Evolutionary conservation across 176 grass and related monocot species (phyloP), one percentile per base, ranked within the genome.

Genomic region (Oryza rufipogon): DNA sequence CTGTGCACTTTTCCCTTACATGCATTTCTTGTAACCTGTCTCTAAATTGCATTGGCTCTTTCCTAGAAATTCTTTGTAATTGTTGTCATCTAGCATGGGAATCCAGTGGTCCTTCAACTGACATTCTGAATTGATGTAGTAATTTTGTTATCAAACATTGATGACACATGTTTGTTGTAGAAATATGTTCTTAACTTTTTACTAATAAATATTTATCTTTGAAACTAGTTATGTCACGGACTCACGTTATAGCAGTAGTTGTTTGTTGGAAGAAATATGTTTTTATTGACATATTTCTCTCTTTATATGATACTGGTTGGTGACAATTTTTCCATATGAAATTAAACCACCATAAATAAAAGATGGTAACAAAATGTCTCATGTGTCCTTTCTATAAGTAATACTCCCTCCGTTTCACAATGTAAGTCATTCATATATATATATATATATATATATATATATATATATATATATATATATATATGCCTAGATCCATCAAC

Each of bases 91-190:
- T 10, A 17, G 13, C 61, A 25, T 48, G 3, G 48, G 11, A 58
- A 28, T 73, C 16, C 9, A 77, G 45, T 17, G 69, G 7, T 22
- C 61, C 64, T 33, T 89, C 7, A 30, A 76, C n/a, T 70, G n/a
- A 54, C 22, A 60, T 60, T 32, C n/a, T 19, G n/a, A 88, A 72
- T 41, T 65, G 41, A 19, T 82, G 9, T 71, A 19, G 20, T 54
- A 11, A 7, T 75, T 68, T 89, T 78, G 7, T 46, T 32, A 8
- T 47, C 15, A 68, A 61, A 61, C 22, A 61, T 9, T 6, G 20
- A 20, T 10, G 20, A 2, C 7, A n/a, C 12, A 22, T 9, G 7
- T 61, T 61, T 61, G 17, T n/a, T 61, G 56, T 22, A 56, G 49
- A 52, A 17, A 56, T 56, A 13, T 49, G 51, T 56, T 49, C 51